Conservation (phyloP, 805 yeast species). For the Candida sphagnicola region DNA sequence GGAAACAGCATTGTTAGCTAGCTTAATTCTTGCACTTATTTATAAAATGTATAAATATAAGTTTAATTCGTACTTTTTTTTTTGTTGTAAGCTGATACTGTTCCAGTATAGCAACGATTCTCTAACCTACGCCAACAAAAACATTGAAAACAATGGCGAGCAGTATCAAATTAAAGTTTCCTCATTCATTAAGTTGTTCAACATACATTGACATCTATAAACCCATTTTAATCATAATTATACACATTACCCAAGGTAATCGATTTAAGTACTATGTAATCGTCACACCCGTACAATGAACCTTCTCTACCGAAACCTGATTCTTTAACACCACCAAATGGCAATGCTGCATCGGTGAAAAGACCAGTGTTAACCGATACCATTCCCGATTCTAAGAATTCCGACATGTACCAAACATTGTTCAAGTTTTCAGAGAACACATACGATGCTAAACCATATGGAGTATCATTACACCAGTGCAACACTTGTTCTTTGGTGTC, state of each 20-base stretch:
- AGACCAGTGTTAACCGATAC: conserved; percentile 59
- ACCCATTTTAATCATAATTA: conserved; percentile 6
- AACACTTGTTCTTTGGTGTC: conserved; percentile 53
- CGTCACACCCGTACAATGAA: conserved; percentile 70
- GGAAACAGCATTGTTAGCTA: neutral
- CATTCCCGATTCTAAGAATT: conserved; percentile 61
- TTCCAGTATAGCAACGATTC: too few relatives aligned
- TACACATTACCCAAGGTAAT: conserved; percentile 46
- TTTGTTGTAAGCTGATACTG: too few relatives aligned
- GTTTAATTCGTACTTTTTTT: too few relatives aligned
- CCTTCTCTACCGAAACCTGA: conserved; percentile 84
- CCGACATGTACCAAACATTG: conserved; percentile 49
- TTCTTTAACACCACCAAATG: conserved; percentile 76
- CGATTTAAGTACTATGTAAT: conserved; percentile 58
- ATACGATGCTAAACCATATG: conserved; percentile 57
- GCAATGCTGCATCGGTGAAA: conserved; percentile 56
- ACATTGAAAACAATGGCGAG: too few relatives aligned
- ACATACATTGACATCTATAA: neutral
- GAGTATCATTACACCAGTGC: conserved; percentile 49
- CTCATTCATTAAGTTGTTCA: too few relatives aligned
- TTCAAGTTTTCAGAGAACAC: conserved; percentile 51
- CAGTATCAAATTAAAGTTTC: too few relatives aligned
- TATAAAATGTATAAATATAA: too few relatives aligned
- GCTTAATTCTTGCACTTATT: neutral
- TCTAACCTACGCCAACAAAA: too few relatives aligned